These are phyloP conservation scores for Stromatinia cepivora DNA, from an alignment of 2,329 filamentous ascomycete genomes.

Conservation along the genomic window DNA sequence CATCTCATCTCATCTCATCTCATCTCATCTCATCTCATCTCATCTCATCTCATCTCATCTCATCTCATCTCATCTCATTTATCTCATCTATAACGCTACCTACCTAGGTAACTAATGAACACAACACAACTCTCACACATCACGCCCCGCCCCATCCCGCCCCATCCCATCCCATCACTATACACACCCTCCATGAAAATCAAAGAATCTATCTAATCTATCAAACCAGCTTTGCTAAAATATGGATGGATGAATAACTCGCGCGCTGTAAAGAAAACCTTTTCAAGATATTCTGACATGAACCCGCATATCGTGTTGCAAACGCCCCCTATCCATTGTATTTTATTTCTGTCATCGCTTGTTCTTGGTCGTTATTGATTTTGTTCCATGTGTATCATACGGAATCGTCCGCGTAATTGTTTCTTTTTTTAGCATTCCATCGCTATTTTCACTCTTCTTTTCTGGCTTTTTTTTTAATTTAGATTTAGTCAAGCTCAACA, in stretches of 20 bases:
- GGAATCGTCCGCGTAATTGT: neutral
- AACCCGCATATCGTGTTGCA: neutral
- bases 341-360: neutral
- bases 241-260: neutral
- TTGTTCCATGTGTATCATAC: neutral
- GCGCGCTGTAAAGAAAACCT: neutral
- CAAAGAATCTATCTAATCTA: neutral
- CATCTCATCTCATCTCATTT: neutral
- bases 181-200: neutral
- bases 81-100: neutral
- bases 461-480: neutral
- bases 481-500: constrained; percentile 38
- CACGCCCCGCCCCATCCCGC: no score
- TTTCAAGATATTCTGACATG: neutral
- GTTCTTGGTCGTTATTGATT: neutral
- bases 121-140: neutral
- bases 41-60: neutral
- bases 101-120: neutral
- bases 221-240: neutral
- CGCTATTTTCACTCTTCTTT: neutral
- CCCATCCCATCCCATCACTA: neutral
- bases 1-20: no score
- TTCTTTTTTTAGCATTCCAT: neutral
- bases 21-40: neutral
- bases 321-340: neutral